Evolutionary conservation across 345 rosid genomes (phyloP), one percentile per base, ranked within the genome.

Genomic region (Odontarrhena argentea): DNA sequence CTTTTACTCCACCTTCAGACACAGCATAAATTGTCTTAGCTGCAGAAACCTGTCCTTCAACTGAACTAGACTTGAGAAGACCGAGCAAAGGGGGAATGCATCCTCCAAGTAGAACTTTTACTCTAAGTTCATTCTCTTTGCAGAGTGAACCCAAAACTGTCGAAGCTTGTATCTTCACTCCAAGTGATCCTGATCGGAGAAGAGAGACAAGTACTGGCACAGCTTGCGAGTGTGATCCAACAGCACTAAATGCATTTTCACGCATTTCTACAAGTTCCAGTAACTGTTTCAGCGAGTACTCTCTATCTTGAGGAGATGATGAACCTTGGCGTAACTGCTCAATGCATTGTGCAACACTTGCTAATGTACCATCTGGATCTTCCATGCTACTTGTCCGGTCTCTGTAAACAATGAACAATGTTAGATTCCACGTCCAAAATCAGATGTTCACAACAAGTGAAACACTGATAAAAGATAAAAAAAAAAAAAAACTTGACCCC

Each of bases 81-180:
- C 96, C 97, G 71, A 95, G 97, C 90, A 95, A 78, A 9, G 98
- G 99, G 4, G 99, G 99, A 78, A 95, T 95, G 84, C 99, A 95
- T 60, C 99, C 99, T 45, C 99, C 99, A 74, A 91, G 97, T 67
- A 95, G 78, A 63, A 95, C 99, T 80, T 91, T 95, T 55, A 95
- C 97, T 60, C 99, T 82, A 32, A 91, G 86, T 74, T 95, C 99
- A 74, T 95, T 95, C 85, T 95, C 99, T 83, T 87, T 95, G 64
- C 99, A 95, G 22, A 95, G 96, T 38, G 97, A 91, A 35, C 99
- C 96, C 74, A 95, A 80, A 71, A 95, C 98, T 60, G 84, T 84
- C 51, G 99, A 97, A 63, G 97, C 97, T 68, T 95, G 96, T 76
- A 86, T 91, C 85, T 95, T 95, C 72, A 95, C 92, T 60, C 90